Conservation (phyloP, 2,329 filamentous ascomycete genomes). For the Xylariaceae sp. region DNA sequence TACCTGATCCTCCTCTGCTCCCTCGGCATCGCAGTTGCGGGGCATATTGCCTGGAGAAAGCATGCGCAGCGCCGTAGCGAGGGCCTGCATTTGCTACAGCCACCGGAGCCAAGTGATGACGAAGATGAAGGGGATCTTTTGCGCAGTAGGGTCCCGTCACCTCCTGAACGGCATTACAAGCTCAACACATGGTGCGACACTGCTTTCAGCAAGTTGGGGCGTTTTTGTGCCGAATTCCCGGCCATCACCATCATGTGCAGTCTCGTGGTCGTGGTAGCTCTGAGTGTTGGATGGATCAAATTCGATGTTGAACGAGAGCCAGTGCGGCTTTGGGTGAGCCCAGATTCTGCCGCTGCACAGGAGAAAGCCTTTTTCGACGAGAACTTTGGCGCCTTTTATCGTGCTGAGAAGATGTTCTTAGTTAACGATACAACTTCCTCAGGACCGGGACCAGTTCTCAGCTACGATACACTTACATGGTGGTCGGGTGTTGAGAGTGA, state of each 20-base stretch:
- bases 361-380: conserved; percentile 92
- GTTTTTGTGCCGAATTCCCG: conserved; percentile 76
- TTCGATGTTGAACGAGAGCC: conserved; percentile 91
- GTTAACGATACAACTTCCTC: conserved; percentile 73
- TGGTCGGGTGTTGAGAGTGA: conserved; percentile 87
- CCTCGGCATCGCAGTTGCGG: conserved; percentile 60
- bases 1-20: conserved; percentile 72
- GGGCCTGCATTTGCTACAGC: conserved; percentile 79
- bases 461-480: conserved; percentile 84
- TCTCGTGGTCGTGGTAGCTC: conserved; percentile 66
- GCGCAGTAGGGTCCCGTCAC: conserved; percentile 66
- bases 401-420: conserved; percentile 86
- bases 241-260: conserved; percentile 73
- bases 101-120: conserved; percentile 77
- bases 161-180: conserved; percentile 71
- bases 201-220: conserved; percentile 74
- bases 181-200: conserved; percentile 79
- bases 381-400: conserved; percentile 93
- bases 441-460: conserved; percentile 70
- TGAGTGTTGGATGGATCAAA: conserved; percentile 82
- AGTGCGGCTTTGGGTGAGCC: conserved; percentile 93
- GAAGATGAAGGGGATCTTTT: conserved; percentile 89
- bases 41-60: conserved; percentile 69
- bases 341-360: conserved; percentile 79
- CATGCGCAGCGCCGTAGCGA: conserved; percentile 72